Percentiles rank a stretch among this genome's conserved stretches.
phyloP scores from a whole-genome alignment of 2,329 filamentous ascomycete genomes.

The Fusarium sp. region DNA sequence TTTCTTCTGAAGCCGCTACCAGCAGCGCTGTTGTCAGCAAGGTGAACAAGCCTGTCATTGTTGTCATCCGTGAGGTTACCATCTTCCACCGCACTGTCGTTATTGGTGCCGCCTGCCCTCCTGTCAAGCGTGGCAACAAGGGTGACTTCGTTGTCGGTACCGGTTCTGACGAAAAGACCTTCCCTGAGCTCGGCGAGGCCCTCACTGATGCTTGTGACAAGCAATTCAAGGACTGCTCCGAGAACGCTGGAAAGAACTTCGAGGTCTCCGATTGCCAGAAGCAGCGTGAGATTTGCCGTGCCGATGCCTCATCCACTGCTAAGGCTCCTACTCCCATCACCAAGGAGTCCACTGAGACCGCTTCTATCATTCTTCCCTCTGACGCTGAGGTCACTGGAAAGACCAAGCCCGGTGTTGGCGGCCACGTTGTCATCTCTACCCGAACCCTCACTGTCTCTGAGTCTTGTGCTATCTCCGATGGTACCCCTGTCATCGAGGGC shows the following conservation, averaged over 20 bases:
- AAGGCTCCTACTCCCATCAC: conserved; percentile 21
- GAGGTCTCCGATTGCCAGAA: conserved; percentile 36
- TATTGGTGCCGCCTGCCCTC: conserved; percentile 42
- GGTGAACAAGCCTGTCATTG: conserved; percentile 29
- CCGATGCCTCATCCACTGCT: conserved; percentile 38
- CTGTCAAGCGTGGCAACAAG: conserved; percentile 29
- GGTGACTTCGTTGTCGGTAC: conserved; percentile 38
- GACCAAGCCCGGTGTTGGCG: conserved; percentile 32
- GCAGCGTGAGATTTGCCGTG: conserved; percentile 39
- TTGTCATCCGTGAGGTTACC: conserved; percentile 37
- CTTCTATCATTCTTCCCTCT: conserved; percentile 39
- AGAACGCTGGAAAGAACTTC: conserved; percentile 40
- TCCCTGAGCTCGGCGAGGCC: conserved; percentile 35
- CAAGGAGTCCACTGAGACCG: conserved; percentile 40
- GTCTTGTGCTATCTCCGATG: conserved; percentile 37
- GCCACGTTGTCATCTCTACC: conserved; percentile 38
- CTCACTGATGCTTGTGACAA: conserved; percentile 38
- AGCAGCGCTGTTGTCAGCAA: conserved; percentile 29
- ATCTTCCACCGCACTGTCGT: conserved; percentile 37
- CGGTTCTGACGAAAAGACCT: conserved; percentile 30
- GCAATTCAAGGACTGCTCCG: conserved; percentile 39
- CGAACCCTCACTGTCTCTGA: conserved; percentile 41
- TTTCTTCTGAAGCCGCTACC: conserved; percentile 21
- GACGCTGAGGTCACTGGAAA: conserved; percentile 31
- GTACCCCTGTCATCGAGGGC: conserved; percentile 34